Percentiles rank a stretch among this genome's conserved stretches.
These are phyloP conservation scores for Silene noctiflora DNA, from an alignment of 179 eudicot genomes.

Conservation along the genomic window DNA sequence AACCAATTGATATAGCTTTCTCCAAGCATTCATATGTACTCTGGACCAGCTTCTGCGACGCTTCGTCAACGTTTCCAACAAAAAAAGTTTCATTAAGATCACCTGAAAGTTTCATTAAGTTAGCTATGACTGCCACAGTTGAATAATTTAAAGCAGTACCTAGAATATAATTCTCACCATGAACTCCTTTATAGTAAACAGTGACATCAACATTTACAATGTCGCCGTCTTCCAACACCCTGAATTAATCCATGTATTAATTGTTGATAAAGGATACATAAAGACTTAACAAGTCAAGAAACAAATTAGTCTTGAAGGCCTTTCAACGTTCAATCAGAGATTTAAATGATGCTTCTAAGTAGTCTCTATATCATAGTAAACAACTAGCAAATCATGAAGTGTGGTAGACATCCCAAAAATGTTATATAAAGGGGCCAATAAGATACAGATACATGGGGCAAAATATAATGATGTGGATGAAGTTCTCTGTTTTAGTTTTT, in stretches of 20 bases:
- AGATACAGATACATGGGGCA: conserved; percentile 3
- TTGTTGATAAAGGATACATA: not conserved
- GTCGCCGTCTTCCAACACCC: conserved; percentile 97
- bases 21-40: conserved; percentile 96
- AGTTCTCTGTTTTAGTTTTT: not conserved
- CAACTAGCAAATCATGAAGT: not conserved
- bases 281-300: conserved; percentile 4
- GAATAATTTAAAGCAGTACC: not conserved
- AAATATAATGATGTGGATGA: not conserved
- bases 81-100: conserved; percentile 96
- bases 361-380: not conserved
- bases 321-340: not conserved
- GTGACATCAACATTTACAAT: conserved; percentile 96
- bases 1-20: conserved; percentile 90
- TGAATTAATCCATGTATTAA: conserved; percentile 32
- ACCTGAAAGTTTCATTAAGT: conserved; percentile 45
- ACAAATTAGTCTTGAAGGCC: not conserved
- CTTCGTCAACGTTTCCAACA: conserved; percentile 96
- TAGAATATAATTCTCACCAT: conserved; percentile 50
- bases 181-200: conserved; percentile 92
- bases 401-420: not conserved
- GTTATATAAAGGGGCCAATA: not conserved
- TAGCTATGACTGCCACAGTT: not conserved
- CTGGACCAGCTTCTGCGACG: conserved; percentile 67
- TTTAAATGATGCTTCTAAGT: conserved; percentile 2